These are phyloP conservation scores for Nothophaeocryptopus gaeumannii DNA, from an alignment of 2,329 filamentous ascomycete genomes.

Conservation along the genomic window DNA sequence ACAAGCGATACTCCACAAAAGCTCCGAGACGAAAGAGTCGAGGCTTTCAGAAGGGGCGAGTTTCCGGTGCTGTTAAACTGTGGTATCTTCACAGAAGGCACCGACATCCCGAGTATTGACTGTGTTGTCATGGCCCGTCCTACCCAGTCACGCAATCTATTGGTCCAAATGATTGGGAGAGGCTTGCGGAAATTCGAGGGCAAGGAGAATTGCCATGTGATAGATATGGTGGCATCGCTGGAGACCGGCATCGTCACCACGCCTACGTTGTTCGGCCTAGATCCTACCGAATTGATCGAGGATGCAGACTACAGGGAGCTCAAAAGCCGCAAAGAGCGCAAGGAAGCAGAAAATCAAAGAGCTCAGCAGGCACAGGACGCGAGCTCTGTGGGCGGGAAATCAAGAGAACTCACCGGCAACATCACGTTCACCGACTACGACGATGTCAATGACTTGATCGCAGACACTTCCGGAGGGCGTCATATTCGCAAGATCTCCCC, in stretches of 20 bases:
- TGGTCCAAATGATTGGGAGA: constrained; percentile 96
- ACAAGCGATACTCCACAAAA: constrained; percentile 72
- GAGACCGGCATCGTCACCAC: constrained; percentile 83
- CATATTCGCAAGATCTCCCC: constrained; percentile 75
- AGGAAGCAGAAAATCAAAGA: constrained; percentile 43
- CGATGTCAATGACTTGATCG: constrained; percentile 84
- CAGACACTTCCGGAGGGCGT: constrained; percentile 73
- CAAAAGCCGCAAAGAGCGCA: constrained; percentile 50
- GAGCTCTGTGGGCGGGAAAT: background rate
- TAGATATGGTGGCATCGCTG: constrained; percentile 90
- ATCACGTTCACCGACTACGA: constrained; percentile 88
- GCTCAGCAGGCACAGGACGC: constrained; percentile 33
- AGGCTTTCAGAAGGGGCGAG: constrained; percentile 70
- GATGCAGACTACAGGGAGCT: constrained; percentile 64
- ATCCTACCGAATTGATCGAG: constrained; percentile 73
- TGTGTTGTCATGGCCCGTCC: constrained; percentile 85
- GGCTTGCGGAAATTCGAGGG: constrained; percentile 79
- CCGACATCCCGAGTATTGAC: constrained; percentile 96
- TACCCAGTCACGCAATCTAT: constrained; percentile 85
- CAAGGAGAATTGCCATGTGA: constrained; percentile 88
- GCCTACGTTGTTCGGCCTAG: constrained; percentile 87
- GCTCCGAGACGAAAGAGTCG: constrained; percentile 67
- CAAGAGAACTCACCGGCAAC: constrained; percentile 38
- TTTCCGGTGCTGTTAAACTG: constrained; percentile 92
- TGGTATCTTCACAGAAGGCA: constrained; percentile 94